A percentile compares a stretch with the other conserved stretches of the same genome.
Evolutionary conservation across 129 eudicot genomes (phyloP).

Genomic region (Chrysanthemum makinoi): DNA sequence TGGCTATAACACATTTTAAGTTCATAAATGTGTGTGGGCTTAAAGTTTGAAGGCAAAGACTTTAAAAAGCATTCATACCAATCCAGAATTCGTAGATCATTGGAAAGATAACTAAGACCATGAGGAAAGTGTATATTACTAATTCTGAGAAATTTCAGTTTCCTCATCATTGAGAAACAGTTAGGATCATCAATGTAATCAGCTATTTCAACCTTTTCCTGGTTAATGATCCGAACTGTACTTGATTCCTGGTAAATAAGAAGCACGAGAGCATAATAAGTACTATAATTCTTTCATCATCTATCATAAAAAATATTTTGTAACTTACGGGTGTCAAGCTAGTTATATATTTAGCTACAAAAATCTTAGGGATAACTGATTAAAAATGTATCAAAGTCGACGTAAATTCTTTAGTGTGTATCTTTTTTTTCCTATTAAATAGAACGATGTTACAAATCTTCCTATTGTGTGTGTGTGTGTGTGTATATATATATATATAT

Average conservation of each 20-base stretch:
- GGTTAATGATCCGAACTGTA: conserved; percentile 19
- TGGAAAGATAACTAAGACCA: conserved; percentile 21
- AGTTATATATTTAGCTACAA: no score
- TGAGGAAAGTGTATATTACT: conserved; percentile 4
- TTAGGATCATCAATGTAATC: not conserved
- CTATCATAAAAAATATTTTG: no score
- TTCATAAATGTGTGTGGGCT: conserved; percentile 19
- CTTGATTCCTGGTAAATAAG: conserved; percentile 6
- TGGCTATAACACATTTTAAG: conserved; percentile 29
- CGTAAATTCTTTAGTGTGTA: no score
- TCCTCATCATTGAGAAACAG: conserved; percentile 20
- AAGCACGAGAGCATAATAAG: conserved; percentile 3
- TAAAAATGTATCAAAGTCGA: no score
- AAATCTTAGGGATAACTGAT: no score
- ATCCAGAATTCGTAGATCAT: conserved; percentile 29
- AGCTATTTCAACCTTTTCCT: conserved; percentile 16
- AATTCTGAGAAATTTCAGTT: conserved; percentile 20
- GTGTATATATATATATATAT: no score
- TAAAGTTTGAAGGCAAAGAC: conserved; percentile 25
- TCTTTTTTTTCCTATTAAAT: no score
- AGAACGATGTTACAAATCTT: no score
- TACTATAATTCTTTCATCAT: not conserved
- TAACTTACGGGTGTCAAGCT: no score
- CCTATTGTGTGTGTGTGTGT: no score
- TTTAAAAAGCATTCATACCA: conserved; percentile 30